Evolutionary conservation across 495 filamentous ascomycete genomes (phyloP), one percentile per base, ranked within the genome.

Genomic region (Trichoderma gamsii): DNA sequence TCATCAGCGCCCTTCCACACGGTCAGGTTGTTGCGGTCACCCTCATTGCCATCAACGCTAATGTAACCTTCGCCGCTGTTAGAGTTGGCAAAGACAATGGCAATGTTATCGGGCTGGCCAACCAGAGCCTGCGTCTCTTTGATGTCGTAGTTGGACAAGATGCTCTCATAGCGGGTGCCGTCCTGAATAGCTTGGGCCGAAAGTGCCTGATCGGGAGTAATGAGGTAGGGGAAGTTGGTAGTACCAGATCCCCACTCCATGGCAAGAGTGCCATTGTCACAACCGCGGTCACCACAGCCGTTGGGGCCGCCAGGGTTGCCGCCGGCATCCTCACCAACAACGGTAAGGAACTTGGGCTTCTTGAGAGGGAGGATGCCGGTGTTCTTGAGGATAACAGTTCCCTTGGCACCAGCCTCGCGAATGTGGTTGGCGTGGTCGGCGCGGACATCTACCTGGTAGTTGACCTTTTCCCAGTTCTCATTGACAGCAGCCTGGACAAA

Each of bases 221-320:
- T 80, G 4, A 99, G 84, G 78, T 97, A 98, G 0, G 95, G 93
- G 82, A 92, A 97, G 71, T 95, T 89, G 43, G 91, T 84, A 25
- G 90, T 91, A 66, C 95, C 95, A 69, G 89, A 93, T 43, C 94
- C 95, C 95, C 94, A 99, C 63, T 87, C 93, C 89, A 97, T 93
- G 38, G 90, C 95, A 38, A 97, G 83, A 7, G 94, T 97, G 51
- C 93, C 94, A 52, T 87, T 85, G 74, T 92, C 82, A 69, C 95
- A 97, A n/a, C 90, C 88, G 49, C 90, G 87, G 78, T 99, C 91
- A 49, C 72, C 41, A 74, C 93, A 97, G 25, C 89, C 88, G 75
- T 99, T 97, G 21, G 92, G 90, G n/a, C 95, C 95, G 41, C 81
- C 80, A 0, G 85, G 82, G 71, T 91, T 94, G 11, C 86, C 85